Base-by-base conservation (phyloP, 1,139 yeast species). In the Candida pseudoviswanathii region DNA sequence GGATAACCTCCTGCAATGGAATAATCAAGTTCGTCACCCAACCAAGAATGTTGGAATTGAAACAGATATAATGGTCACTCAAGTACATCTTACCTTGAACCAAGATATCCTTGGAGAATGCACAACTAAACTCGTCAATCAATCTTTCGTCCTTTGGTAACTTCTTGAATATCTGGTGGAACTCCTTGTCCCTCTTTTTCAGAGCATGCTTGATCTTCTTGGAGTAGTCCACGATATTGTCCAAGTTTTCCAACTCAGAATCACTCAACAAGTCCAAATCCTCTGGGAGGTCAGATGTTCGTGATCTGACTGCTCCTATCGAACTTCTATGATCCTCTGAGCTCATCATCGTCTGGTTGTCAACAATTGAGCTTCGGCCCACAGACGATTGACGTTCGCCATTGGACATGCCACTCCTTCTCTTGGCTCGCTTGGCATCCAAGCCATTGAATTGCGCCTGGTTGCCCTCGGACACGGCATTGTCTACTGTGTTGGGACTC, bases 41-140 rank as follows among this genome's bases (percentile, higher is more conserved):
- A 0, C 94, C 94, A 49, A 87, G 69, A 49, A 87, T 84, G 57
- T 86, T 86, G 0, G 91, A 84, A 55, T 85, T 85, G 67, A 87
- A 87, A 54, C 88, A 82, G 11, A 86, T 66, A 56, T 78, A 80
- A 47, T 73, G 74, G 51, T 82, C 84, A 48, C 86, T 78, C 10
- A 87, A 68, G 61, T 83, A 86, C 70, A 87, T 67, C 56, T 84
- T 76, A 5, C 95, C 95, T 57, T 87, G 95, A 8, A 86, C 77
- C 43, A 87, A 69, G 29, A 87, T 84, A 61, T 87, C 94, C 56
- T 82, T 82, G 2, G 85, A 81, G 31, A 83, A 70, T 0, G 95
- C 95, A 73, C 94, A 87, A 41, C 85, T 78, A 58, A 75, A 85
- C 56, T 85, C 92, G 45, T 81, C 85, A 45, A 86, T 73, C 39